Evolutionary conservation across 306 rosid genomes (phyloP), one percentile per base, ranked within the genome.

Genomic region (Mimosa pudica): DNA sequence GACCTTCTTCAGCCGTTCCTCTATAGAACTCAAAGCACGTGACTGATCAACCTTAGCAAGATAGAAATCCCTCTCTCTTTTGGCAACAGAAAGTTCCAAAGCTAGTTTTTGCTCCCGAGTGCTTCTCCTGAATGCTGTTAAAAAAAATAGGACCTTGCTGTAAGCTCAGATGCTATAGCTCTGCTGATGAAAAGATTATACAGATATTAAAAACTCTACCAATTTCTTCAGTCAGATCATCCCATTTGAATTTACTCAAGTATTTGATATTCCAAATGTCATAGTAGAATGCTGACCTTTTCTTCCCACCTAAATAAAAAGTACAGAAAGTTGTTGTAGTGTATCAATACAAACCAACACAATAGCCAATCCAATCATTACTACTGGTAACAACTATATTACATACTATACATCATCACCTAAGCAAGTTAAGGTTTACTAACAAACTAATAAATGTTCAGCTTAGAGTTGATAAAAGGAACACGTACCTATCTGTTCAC

Each of bases 211-310:
- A 77, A 78, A 30, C 60, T 14, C 57, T 87, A 92, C 99, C 97
- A 38, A 86, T 86, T 88, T 92, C 99, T 86, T 87, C 92, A 35
- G 91, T 89, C 74, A 95, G 90, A 87, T 95, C 90, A 82, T 93
- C 97, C 99, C 98, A 95, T 89, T 95, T 95, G 88, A 93, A 93
- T 84, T 93, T 91, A 84, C 97, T 91, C 49, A 93, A 87, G 82
- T 95, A 95, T 82, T 92, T 95, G 86, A 95, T 91, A 86, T 91
- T 95, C 99, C 99, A 95, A 79, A 93, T 86, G 85, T 95, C 99
- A 74, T 87, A 84, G 81, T 88, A 88, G 86, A 95, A 91, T 17
- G 92, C 71, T 10, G 96, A 93, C 79, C 92, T 93, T 88, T 91
- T 95, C 86, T 69, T 95, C 57, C 99, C 98, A 75, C 99, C 99